phyloP scores from a whole-genome alignment of 306 rosid species.

The Arachis hypogaea region DNA sequence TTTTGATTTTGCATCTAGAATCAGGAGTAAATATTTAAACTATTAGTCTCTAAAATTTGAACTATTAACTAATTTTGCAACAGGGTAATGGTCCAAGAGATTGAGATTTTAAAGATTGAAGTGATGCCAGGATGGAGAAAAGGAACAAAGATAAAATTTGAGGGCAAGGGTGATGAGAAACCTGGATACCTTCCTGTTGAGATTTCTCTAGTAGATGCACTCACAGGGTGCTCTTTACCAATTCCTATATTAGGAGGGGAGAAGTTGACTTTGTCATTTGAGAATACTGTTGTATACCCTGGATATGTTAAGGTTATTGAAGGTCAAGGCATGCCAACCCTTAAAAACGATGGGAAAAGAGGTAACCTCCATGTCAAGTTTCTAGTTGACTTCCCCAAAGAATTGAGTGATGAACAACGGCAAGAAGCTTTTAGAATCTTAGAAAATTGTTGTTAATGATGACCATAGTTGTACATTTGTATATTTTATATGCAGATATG shows the following conservation, averaged over 20 bases:
- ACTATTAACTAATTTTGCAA: conserved; percentile 36
- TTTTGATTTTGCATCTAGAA: too few relatives aligned
- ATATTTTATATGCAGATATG: neutral
- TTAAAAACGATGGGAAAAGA: conserved; percentile 52
- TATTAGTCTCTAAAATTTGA: too few relatives aligned
- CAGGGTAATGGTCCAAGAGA: conserved; percentile 71
- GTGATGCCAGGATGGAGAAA: conserved; percentile 90
- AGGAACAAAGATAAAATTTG: conserved; percentile 84
- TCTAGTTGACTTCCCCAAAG: conserved; percentile 62
- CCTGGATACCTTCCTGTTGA: conserved; percentile 85
- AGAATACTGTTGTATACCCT: conserved; percentile 62
- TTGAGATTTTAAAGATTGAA: conserved; percentile 63
- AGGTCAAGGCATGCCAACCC: conserved; percentile 88
- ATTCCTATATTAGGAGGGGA: conserved; percentile 84
- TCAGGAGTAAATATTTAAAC: too few relatives aligned
- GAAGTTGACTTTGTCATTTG: conserved; percentile 59
- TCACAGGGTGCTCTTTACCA: conserved; percentile 76
- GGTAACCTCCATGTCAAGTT: conserved; percentile 77
- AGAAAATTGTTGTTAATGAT: conserved; percentile 56
- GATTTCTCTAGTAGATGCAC: conserved; percentile 74
- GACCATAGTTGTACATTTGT: conserved; percentile 12
- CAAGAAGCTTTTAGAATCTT: conserved; percentile 61
- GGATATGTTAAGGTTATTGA: conserved; percentile 67
- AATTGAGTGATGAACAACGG: conserved; percentile 61
- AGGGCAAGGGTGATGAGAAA: conserved; percentile 89